Evolutionary conservation across 306 rosid genomes (phyloP).

Genomic region (Quercus dentata): DNA sequence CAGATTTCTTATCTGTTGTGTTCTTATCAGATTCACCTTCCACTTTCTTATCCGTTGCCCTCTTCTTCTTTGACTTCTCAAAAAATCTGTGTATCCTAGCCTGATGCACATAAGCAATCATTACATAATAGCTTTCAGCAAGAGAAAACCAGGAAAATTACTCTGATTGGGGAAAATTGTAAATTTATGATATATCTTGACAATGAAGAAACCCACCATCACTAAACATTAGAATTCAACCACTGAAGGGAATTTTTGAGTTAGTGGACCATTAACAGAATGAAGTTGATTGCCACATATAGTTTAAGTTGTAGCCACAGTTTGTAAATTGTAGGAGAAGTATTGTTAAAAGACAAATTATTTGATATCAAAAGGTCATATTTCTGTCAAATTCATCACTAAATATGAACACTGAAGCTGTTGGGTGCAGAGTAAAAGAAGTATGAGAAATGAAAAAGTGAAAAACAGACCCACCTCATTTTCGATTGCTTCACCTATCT

Average conservation of each 20-base stretch:
- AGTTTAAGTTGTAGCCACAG: slow-evolving; percentile 1
- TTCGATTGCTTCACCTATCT: slow-evolving; percentile 90
- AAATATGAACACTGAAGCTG: background rate
- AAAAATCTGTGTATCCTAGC: slow-evolving; percentile 65
- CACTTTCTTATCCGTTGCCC: slow-evolving; percentile 10
- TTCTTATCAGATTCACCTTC: slow-evolving; percentile 38
- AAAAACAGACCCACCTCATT: slow-evolving; percentile 59
- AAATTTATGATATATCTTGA: background rate
- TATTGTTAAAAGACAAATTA: background rate
- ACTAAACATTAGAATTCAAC: background rate
- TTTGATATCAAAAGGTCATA: background rate
- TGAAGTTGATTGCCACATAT: background rate
- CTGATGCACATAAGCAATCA: slow-evolving; percentile 39
- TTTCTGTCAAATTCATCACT: background rate
- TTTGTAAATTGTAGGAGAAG: background rate
- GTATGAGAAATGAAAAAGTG: background rate
- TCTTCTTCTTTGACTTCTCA: slow-evolving; percentile 56
- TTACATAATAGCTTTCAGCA: background rate
- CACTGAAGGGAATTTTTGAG: background rate
- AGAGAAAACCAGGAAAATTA: slow-evolving; percentile 13
- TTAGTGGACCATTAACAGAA: background rate
- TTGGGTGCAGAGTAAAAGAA: background rate
- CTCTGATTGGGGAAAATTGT: background rate
- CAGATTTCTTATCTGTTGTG: slow-evolving; percentile 21
- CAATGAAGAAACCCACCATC: background rate